Base-by-base conservation (phyloP, 2,329 filamentous ascomycete species). In the Exophiala spinifera region DNA sequence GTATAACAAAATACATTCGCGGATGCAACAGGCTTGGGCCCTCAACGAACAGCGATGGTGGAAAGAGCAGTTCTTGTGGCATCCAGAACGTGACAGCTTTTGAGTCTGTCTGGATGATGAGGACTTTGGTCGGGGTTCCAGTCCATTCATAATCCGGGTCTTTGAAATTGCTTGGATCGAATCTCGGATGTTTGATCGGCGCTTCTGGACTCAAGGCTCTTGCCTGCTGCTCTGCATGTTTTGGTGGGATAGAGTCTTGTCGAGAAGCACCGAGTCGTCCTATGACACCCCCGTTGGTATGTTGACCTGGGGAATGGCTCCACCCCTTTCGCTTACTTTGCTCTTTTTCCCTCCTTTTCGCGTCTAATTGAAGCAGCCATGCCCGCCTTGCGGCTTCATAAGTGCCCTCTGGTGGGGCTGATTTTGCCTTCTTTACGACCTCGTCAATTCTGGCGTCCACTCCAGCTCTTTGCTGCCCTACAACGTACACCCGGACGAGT, bases 1-100 rank as follows among this genome's bases (percentile, higher is more conserved):
- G 33, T n/a, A 53, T 36, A 5, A 52, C 15, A 20, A 45, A 34
- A 39, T 61, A 61, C 42, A 19, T 51, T n/a, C 28, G 47, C 4
- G 47, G 54, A 20, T 60, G 55, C 19, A 47, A 21, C 11, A 55
- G 46, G 8, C 19, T 34, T 33, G 50, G 54, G 23, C 49, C 45
- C 19, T 44, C 43, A 23, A 57, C 58, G 49, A 61, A 58, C 7
- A 55, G 15, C 3, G 56, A 61, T 4, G 52, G 51, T 10, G 55
- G 47, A 13, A 17, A n/a, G 21, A 61, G 31, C n/a, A 61, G 33
- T 33, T 56, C 49, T 8, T 53, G 44, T 17, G 59, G 59, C 48
- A 61, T 59, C 48, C 42, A 43, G 17, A 60, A 54, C 17, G 57
- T 60, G 1, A 61, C 54, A 5, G 59, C 54, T 31, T 57, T 57